These are phyloP conservation scores for Tuber melanosporum DNA, from an alignment of 495 filamentous ascomycete species.

Conservation along the genomic window DNA sequence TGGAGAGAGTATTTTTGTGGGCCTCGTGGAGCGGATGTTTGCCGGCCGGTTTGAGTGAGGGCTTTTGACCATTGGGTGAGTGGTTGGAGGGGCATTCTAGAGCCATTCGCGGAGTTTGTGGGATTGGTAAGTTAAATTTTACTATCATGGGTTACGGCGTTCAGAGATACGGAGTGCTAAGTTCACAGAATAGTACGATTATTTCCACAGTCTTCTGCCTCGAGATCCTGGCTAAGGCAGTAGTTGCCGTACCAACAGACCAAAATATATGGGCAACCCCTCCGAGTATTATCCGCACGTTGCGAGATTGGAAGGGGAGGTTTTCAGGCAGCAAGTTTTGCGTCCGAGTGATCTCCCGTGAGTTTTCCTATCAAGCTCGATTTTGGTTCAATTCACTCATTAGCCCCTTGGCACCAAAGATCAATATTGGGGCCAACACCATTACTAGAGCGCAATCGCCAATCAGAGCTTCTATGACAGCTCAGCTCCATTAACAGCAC, in stretches of 20 bases:
- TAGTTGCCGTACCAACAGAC: background rate
- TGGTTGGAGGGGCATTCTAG: background rate
- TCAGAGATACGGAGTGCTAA: background rate
- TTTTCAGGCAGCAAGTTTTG: background rate
- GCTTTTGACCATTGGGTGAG: background rate
- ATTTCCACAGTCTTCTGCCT: background rate
- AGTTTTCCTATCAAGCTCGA: background rate
- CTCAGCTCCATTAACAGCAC: background rate
- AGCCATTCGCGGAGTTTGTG: background rate
- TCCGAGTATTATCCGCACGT: background rate
- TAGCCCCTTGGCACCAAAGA: background rate
- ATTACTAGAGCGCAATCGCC: background rate
- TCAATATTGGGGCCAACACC: background rate
- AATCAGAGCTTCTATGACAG: background rate
- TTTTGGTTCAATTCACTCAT: background rate
- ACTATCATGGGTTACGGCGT: background rate
- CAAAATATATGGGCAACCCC: background rate
- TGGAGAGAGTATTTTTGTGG: background rate
- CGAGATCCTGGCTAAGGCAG: background rate
- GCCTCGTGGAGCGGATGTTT: background rate
- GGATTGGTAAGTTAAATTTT: background rate
- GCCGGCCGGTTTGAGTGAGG: background rate
- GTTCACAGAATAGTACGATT: background rate
- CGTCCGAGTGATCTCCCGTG: background rate
- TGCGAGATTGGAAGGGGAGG: background rate